phyloP scores from a whole-genome alignment of 352 stramenopile species.

The Pythium dissimile region DNA sequence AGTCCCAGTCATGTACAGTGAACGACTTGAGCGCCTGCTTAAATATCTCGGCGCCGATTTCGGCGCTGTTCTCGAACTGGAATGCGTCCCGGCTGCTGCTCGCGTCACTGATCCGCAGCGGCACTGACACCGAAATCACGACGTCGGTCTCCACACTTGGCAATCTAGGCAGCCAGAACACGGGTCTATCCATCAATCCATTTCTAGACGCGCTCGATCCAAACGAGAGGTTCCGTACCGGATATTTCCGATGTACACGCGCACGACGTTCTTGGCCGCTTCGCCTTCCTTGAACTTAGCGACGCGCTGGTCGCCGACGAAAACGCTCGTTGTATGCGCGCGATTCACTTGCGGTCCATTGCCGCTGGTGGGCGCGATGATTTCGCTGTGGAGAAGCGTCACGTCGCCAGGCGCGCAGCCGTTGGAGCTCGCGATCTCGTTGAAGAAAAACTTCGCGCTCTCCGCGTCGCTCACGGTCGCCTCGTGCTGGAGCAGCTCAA shows the following conservation, averaged over 20 bases:
- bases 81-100: constrained; percentile 66
- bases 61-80: constrained; percentile 60
- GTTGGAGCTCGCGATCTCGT: constrained; percentile 80
- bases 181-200: too few species aligned
- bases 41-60: constrained; percentile 69
- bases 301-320: constrained; percentile 75
- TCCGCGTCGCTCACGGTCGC: constrained; percentile 34
- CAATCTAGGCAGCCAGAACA: constrained; percentile 26
- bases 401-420: constrained; percentile 59
- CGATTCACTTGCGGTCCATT: constrained; percentile 33
- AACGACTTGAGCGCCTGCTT: constrained; percentile 69
- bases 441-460: constrained; percentile 79
- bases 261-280: constrained; percentile 80
- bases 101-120: constrained; percentile 67
- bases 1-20: constrained; percentile 59
- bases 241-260: constrained; percentile 75
- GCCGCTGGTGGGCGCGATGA: constrained; percentile 14
- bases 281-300: constrained; percentile 85
- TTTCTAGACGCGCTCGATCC: too few species aligned
- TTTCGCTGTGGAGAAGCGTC: constrained; percentile 42
- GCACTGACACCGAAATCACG: constrained; percentile 75
- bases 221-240: constrained; percentile 28
- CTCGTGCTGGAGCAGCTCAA: constrained; percentile 80
- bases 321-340: constrained; percentile 37
- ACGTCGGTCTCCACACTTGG: constrained; percentile 75